These are phyloP conservation scores for Protomyces inouyei DNA, from an alignment of 1,139 yeast genomes.

Conservation along the genomic window DNA sequence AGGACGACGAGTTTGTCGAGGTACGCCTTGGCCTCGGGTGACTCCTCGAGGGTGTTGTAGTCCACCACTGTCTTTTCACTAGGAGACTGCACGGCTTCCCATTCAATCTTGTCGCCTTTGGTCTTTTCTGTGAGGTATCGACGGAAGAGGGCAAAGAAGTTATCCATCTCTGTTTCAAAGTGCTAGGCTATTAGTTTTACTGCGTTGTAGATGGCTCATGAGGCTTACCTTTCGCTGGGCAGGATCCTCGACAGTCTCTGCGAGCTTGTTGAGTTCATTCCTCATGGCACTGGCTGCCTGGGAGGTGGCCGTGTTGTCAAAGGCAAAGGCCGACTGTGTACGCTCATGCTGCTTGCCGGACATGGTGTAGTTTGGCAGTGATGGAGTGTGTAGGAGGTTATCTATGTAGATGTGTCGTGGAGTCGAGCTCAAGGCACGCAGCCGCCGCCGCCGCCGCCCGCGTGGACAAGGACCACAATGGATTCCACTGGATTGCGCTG, in stretches of 20 bases:
- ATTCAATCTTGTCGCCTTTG: constrained; percentile 56
- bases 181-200: constrained; percentile 37
- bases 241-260: constrained; percentile 65
- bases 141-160: constrained; percentile 87
- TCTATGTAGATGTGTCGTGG: no score
- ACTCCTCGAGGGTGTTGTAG: constrained; percentile 49
- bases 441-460: no score
- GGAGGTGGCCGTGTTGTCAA: constrained; percentile 90
- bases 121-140: constrained; percentile 89
- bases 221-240: constrained; percentile 44
- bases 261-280: constrained; percentile 82
- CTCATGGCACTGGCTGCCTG: constrained; percentile 98
- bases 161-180: constrained; percentile 91
- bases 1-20: constrained; percentile 85
- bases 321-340: constrained; percentile 48
- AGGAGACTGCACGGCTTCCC: constrained; percentile 96
- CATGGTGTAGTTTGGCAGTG: background rate
- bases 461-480: no score
- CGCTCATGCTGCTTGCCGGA: constrained; percentile 21
- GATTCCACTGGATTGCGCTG: no score
- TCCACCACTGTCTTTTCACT: constrained; percentile 79
- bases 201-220: background rate
- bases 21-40: constrained; percentile 43
- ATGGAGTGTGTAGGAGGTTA: no score
- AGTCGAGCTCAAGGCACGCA: no score